These are phyloP conservation scores for Blastocystis sp. DNA, from an alignment of 352 stramenopile genomes.

Conservation along the genomic window DNA sequence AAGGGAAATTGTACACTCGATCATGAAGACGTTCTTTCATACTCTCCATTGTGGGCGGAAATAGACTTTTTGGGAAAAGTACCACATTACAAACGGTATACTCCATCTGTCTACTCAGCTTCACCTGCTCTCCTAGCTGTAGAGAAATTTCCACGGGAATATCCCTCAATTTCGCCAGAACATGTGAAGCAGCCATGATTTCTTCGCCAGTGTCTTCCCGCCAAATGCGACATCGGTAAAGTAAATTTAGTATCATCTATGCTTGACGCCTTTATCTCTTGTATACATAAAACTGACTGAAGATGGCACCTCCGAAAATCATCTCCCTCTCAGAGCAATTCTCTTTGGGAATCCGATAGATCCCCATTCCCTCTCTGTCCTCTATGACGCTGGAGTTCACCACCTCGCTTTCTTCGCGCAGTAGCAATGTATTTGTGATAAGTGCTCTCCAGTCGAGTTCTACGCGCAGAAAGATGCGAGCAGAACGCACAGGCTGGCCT, in stretches of 20 bases:
- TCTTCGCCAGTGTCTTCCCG: not conserved
- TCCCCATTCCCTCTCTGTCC: not conserved
- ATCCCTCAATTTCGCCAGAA: not conserved
- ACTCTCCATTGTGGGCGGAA: not conserved
- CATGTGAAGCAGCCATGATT: not conserved
- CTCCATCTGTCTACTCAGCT: not conserved
- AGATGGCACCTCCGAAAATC: not conserved
- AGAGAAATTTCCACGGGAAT: not conserved
- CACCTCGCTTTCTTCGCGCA: not conserved
- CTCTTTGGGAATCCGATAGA: not conserved
- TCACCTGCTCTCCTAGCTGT: not conserved
- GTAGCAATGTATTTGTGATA: not conserved
- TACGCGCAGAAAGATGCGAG: not conserved
- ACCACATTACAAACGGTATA: slow-evolving; percentile 50
- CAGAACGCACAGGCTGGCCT: not conserved
- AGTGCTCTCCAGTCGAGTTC: not conserved
- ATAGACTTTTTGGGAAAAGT: not conserved
- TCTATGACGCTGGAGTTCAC: not conserved
- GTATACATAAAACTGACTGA: not conserved
- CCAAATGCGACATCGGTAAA: not conserved
- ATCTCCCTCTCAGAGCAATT: not conserved
- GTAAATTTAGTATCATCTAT: not conserved
- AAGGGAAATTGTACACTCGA: slow-evolving; percentile 5
- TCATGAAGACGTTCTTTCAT: not conserved
- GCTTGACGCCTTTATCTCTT: not conserved